Conservation (phyloP, 2,329 filamentous ascomycete genomes). For the Monascus ruber region DNA sequence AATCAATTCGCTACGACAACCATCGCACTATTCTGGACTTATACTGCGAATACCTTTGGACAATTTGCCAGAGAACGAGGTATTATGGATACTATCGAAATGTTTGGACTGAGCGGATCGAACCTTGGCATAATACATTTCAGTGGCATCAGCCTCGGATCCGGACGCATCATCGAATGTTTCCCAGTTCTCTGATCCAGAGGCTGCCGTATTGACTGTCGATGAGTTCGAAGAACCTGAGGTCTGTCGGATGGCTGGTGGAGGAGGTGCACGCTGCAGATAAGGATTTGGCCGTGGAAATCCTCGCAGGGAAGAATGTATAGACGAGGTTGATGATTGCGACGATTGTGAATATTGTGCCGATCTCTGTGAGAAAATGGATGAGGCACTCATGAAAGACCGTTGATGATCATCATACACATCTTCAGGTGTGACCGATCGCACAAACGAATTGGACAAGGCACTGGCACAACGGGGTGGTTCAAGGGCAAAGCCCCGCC, state of each 20-base stretch:
- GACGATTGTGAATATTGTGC: conserved; percentile 29
- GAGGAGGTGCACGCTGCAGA: conserved; percentile 24
- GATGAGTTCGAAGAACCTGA: conserved; percentile 66
- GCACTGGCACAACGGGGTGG: conserved; percentile 43
- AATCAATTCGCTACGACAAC: conserved; percentile 32
- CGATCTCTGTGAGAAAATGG: conserved; percentile 29
- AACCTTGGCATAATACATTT: conserved; percentile 70
- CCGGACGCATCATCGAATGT: conserved; percentile 82
- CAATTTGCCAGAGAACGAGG: conserved; percentile 28
- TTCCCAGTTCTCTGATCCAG: conserved; percentile 94
- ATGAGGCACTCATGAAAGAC: conserved; percentile 33
- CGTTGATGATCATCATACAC: conserved; percentile 62
- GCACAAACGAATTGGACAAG: conserved; percentile 40
- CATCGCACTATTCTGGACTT: conserved; percentile 29
- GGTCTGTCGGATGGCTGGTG: conserved; percentile 49
- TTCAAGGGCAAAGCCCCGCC: conserved; percentile 21
- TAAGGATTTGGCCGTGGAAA: conserved; percentile 27
- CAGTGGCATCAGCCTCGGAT: conserved; percentile 60
- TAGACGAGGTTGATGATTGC: conserved; percentile 30
- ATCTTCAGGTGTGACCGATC: conserved; percentile 61
- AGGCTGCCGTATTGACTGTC: conserved; percentile 51
- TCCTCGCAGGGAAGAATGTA: conserved; percentile 19
- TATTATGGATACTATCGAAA: conserved; percentile 23
- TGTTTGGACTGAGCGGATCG: conserved; percentile 59
- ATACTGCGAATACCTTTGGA: conserved; percentile 37